Conservation (phyloP, 176 grass and related monocot genomes). For the Carex cristatella region DNA sequence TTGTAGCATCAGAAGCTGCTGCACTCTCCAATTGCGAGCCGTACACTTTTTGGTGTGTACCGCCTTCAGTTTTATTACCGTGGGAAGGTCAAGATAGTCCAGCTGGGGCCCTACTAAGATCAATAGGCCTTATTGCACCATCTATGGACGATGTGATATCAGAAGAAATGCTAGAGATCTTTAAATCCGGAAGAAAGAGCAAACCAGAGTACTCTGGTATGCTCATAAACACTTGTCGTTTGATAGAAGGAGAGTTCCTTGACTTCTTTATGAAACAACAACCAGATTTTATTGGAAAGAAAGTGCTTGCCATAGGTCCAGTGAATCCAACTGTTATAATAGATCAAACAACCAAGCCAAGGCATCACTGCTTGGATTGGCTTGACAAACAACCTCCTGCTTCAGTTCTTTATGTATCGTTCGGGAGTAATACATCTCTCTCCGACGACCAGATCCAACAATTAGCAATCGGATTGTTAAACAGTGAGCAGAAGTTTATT, state of each 20-base stretch:
- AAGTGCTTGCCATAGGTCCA: conserved; percentile 49
- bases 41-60: conserved; percentile 36
- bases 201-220: conserved; percentile 11
- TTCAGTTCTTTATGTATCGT: conserved; percentile 69
- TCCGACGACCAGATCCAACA: conserved; percentile 29
- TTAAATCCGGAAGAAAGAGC: not conserved
- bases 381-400: conserved; percentile 44
- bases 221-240: conserved; percentile 50
- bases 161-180: conserved; percentile 26
- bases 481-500: conserved; percentile 45
- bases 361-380: conserved; percentile 52
- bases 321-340: not conserved
- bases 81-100: conserved; percentile 17
- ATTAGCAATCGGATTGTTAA: conserved; percentile 36
- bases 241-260: conserved; percentile 56
- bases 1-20: conserved; percentile 42
- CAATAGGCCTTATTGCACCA: conserved; percentile 25
- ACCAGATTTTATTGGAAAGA: conserved; percentile 26
- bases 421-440: conserved; percentile 48
- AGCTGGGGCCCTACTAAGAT: conserved; percentile 22
- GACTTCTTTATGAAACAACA: conserved; percentile 21
- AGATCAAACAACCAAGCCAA: not conserved
- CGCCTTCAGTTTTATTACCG: conserved; percentile 31
- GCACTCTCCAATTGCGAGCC: conserved; percentile 43
- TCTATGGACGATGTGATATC: conserved; percentile 25